Base-by-base conservation (phyloP, 768 basidiomycete species). In the Mycena indigotica region DNA sequence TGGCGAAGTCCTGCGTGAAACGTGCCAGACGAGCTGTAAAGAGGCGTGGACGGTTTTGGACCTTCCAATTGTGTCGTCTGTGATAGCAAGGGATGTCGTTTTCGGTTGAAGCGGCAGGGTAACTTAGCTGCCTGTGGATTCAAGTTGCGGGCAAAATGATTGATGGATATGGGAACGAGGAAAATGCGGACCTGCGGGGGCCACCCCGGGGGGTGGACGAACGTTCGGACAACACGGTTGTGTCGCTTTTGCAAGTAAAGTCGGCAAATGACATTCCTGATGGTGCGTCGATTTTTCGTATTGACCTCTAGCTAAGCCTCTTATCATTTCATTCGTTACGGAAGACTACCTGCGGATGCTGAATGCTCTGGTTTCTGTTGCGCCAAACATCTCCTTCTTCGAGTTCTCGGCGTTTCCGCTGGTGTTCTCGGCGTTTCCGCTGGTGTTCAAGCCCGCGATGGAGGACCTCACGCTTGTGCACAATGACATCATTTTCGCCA, bases 251-350 rank as follows among this genome's bases (percentile, higher is more conserved):
- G 53, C 85, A 88, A 64, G 73, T 80, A 24, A 89, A 90, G 64
- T 70, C 80, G 5, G 84, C 92, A 17, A 75, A 82, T 25, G 87
- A 89, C 55, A 81, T 97, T 32, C 93, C 95, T 30, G 97, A 98
- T 74, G n/a, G n/a, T n/a, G n/a, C n/a, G n/a, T n/a, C n/a, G n/a
- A n/a, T n/a, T n/a, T n/a, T n/a, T n/a, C n/a, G n/a, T n/a, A n/a
- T n/a, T n/a, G n/a, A n/a, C n/a, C n/a, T n/a, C n/a, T n/a, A n/a
- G n/a, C n/a, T n/a, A n/a, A n/a, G n/a, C n/a, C n/a, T n/a, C n/a
- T n/a, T n/a, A n/a, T n/a, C n/a, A 35, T 97, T 98, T 74, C 86
- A 96, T 98, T n/a, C 16, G 97, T 98, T 26, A 75, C 98, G 66
- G 96, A 98, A 70, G 97, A 99, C 69, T 98, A 95, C 64, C 69